phyloP scores from a whole-genome alignment of 495 filamentous ascomycete species.

The Beverwykella pulmonaria region DNA sequence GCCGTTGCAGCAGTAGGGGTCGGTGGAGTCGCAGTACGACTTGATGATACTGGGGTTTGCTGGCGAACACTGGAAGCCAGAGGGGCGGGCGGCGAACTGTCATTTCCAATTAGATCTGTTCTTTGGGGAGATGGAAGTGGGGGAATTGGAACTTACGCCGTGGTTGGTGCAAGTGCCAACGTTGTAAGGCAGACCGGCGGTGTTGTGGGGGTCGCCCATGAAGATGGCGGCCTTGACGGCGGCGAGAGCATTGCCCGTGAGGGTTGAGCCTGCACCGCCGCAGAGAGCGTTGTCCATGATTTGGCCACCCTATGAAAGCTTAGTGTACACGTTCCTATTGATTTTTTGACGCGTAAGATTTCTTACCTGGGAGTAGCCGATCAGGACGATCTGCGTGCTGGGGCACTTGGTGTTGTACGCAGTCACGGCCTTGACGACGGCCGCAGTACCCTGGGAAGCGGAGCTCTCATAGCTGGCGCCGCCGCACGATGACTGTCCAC shows the following conservation, averaged over 20 bases:
- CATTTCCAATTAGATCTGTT: background rate
- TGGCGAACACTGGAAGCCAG: conserved; percentile 58
- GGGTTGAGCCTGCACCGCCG: conserved; percentile 55
- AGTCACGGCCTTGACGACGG: conserved; percentile 59
- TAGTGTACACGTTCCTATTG: background rate
- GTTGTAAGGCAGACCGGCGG: conserved; percentile 58
- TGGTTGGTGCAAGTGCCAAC: conserved; percentile 60
- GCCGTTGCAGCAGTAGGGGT: conserved; percentile 68
- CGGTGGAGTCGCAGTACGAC: conserved; percentile 63
- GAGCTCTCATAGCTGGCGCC: conserved; percentile 58
- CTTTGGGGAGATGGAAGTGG: background rate
- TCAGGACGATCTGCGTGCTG: conserved; percentile 59
- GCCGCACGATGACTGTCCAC: conserved; percentile 55
- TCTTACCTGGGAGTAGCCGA: conserved; percentile 63
- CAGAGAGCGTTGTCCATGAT: conserved; percentile 67
- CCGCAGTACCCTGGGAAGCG: conserved; percentile 54
- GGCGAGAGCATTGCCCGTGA: conserved; percentile 51
- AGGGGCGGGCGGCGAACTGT: conserved; percentile 59
- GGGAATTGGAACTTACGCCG: conserved; percentile 54
- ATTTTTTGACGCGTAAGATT: too few relatives aligned
- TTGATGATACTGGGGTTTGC: conserved; percentile 56
- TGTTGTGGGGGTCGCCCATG: conserved; percentile 63
- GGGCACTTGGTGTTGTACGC: conserved; percentile 59
- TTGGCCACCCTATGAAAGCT: conserved; percentile 56
- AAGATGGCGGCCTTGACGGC: conserved; percentile 65